Percentiles rank a stretch among this genome's conserved stretches.
Evolutionary conservation across 1,284 basidiomycete genomes (phyloP).

Genomic region (Cutaneotrichosporon cavernicola): DNA sequence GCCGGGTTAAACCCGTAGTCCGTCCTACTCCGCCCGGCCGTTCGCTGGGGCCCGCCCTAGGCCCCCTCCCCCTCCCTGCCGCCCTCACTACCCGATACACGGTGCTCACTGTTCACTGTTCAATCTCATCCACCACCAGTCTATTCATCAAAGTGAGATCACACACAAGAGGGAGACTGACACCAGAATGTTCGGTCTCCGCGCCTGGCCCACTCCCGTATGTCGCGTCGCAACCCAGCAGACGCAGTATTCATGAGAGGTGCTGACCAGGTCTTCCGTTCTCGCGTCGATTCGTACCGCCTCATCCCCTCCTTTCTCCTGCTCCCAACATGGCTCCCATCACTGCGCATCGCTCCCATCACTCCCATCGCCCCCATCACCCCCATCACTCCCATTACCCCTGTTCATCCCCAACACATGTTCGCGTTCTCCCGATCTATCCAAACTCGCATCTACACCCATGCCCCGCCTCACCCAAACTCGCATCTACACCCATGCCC

Average conservation of each 20-base stretch:
- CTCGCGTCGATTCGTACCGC: neutral
- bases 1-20: neutral
- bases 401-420: too few species aligned
- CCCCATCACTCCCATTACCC: too few species aligned
- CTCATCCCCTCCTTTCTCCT: neutral
- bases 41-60: neutral
- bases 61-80: neutral
- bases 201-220: constrained; percentile 50
- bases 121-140: neutral
- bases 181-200: constrained; percentile 42
- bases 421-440: too few species aligned
- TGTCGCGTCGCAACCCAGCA: constrained; percentile 18
- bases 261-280: constrained; percentile 14
- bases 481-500: too few species aligned
- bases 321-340: neutral
- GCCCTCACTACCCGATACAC: constrained; percentile 1
- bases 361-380: too few species aligned
- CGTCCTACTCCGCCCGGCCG: constrained; percentile 2
- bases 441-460: too few species aligned
- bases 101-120: constrained; percentile 10
- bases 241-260: neutral
- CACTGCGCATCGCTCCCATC: too few species aligned
- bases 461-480: too few species aligned
- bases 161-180: neutral
- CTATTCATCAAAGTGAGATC: constrained; percentile 10